Base-by-base conservation (phyloP, 1,284 basidiomycete genomes). In the Trametes versicolor region DNA sequence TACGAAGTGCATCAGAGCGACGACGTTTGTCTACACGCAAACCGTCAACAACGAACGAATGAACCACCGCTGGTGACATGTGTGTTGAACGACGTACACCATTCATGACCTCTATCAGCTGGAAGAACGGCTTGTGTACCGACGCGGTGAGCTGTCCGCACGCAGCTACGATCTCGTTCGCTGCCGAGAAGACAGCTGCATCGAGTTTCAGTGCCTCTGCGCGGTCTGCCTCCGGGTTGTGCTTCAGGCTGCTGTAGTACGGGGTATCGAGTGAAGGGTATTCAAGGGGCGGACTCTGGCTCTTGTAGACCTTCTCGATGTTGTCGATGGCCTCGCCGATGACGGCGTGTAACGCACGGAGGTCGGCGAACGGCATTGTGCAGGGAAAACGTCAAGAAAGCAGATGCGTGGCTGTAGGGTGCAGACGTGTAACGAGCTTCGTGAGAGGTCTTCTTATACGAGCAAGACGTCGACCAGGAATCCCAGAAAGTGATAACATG, bases 301-400 rank as follows among this genome's bases (percentile, higher is more conserved):
- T 65, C 9, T 74, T 74, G 73, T 90, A 92, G 60, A 89, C 78
- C 49, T 78, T 78, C 72, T 91, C 85, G 45, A 92, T 88, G 70
- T 91, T 87, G 75, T 86, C 82, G 67, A 92, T 77, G 34, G 89
- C 89, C 64, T 87, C 82, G 64, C 85, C 87, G 69, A 92, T 85
- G 74, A 91, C 83, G 70, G 82, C 76, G 68, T 91, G 88, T 41
- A 92, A 82, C 25, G 86, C 85, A 58, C 85, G 84, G 56, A 92
- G 83, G 57, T 82, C 81, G 25, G 86, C 79, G 71, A 92, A 88
- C 48, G 90, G 89, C 85, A 78, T 79, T 10, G 8, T 17, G 48
- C 15, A 4, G n/a, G 41, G 41, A n/a, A 19, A 17, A 4, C 6
- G 41, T 43, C 41, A n/a, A 19, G 19, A 19, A 17, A 4, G 19